A percentile compares a stretch with the other conserved stretches of the same genome.
These are phyloP conservation scores for Umbellularia californica DNA, from an alignment of 164 flowering plant genomes.

Conservation along the genomic window DNA sequence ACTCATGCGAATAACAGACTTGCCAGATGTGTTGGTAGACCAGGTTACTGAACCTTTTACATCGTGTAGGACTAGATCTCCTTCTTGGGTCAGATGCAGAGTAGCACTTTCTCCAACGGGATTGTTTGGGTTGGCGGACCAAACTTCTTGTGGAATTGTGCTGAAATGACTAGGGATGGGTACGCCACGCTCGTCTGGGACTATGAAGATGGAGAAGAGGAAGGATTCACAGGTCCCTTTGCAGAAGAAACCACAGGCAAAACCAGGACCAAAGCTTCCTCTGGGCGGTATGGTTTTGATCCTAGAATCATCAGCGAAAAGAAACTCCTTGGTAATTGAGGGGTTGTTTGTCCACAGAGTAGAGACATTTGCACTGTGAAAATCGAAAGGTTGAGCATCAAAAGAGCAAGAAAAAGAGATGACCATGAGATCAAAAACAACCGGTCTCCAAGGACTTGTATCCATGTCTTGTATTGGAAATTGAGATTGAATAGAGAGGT, in stretches of 20 bases:
- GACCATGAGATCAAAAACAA: neutral
- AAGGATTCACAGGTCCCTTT: neutral
- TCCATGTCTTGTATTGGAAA: too few species aligned
- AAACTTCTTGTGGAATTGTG: slow-evolving; percentile 7
- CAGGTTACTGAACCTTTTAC: slow-evolving; percentile 26
- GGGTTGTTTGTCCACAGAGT: slow-evolving; percentile 5
- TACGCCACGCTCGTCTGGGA: too few species aligned
- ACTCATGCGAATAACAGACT: slow-evolving; percentile 22
- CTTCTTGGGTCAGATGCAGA: slow-evolving; percentile 17
- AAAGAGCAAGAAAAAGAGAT: neutral
- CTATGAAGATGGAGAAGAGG: too few species aligned
- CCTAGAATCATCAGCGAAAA: too few species aligned
- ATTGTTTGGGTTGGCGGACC: slow-evolving; percentile 23
- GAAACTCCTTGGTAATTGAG: too few species aligned
- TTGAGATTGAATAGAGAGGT: too few species aligned
- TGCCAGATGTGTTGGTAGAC: slow-evolving; percentile 26
- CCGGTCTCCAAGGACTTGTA: neutral
- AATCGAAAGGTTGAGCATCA: neutral
- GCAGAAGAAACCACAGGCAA: slow-evolving; percentile 8
- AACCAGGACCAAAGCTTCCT: slow-evolving; percentile 1
- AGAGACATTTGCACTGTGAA: slow-evolving; percentile 1
- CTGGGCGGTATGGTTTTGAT: slow-evolving; percentile 3
- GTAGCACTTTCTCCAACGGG: slow-evolving; percentile 22
- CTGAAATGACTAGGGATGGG: too few species aligned
- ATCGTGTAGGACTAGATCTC: slow-evolving; percentile 26